Evolutionary conservation across 352 stramenopile genomes (phyloP), one percentile per base, ranked within the genome.

Genomic region (Pythium aristosporum): DNA sequence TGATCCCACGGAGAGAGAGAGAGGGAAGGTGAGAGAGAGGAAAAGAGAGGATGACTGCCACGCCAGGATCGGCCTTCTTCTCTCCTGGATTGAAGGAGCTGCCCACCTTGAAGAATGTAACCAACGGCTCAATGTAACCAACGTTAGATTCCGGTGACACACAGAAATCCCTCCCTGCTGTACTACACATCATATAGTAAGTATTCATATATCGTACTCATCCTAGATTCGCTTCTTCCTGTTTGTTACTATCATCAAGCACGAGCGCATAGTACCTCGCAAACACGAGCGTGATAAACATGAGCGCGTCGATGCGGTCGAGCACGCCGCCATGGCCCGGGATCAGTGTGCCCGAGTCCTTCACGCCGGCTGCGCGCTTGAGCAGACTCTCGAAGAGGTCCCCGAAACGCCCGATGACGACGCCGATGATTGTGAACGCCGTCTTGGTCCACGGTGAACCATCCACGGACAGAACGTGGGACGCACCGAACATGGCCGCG

Each of bases 301-400:
- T 96, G 48, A 98, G 96, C 20, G 91, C 96, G 64, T 99, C 96
- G 21, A 98, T 92, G 21, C 94, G 86, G 65, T 99, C 95, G 39
- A 98, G 75, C 3, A 98, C 86, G 12, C 95, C 96, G 20, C 96
- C 96, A 68, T 98, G 96, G 57, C 97, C 96, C 8, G 96, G 96
- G 63, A 98, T 96, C 3, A 99, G 72, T 58, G 88, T 83, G 16
- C 94, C 94, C 46, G 96, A 98, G 69, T 98, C 94, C 65, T 98
- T 98, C 28, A 99, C 77, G 18, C 87, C 85, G 16, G 94, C 92
- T 70, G 98, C 92, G 34, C 95, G 82, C 74, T 99, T 98, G 20
- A 98, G 71, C 76, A 99, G 95, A n/a, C 85, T 97, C 55, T 96
- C 93, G 21, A 97, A 98, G 20, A 99, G 74, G 66, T 98, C 95